Percentiles rank a stretch among this genome's conserved stretches.
These are phyloP conservation scores for Colletotrichum sp. DNA, from an alignment of 2,329 filamentous ascomycete species.

Conservation along the genomic window DNA sequence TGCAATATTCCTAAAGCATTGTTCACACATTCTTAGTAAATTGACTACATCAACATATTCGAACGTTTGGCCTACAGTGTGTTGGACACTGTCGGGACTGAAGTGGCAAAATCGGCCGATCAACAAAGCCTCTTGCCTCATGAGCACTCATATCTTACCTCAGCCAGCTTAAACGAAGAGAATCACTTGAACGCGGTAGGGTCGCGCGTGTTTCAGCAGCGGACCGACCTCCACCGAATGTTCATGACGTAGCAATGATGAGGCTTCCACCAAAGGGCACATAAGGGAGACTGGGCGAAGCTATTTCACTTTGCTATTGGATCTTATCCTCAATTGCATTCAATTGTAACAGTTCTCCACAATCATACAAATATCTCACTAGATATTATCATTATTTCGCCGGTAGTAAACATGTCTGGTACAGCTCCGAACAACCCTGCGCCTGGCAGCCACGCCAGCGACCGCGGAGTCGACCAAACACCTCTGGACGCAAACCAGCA, in stretches of 20 bases:
- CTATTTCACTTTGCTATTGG: neutral
- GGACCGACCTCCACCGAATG: neutral
- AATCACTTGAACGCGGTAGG: neutral
- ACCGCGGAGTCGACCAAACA: conserved; percentile 8
- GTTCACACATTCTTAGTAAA: neutral
- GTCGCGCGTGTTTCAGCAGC: neutral
- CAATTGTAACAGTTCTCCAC: neutral
- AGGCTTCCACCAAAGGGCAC: neutral
- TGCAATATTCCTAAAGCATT: neutral
- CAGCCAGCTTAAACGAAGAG: neutral
- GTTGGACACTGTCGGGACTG: accelerated
- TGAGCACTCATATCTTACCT: neutral
- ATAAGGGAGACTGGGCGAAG: neutral
- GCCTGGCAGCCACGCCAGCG: neutral
- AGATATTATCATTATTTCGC: neutral
- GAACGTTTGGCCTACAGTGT: neutral
- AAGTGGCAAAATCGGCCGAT: neutral
- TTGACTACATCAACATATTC: neutral
- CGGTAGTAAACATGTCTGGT: neutral
- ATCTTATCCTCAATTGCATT: neutral
- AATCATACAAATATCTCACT: neutral
- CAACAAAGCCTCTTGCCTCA: neutral
- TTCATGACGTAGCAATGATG: neutral
- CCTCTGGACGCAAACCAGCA: conserved; percentile 1
- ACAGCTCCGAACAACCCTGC: conserved; percentile 7